Evolutionary conservation across 192 early-diverging fungal genomes (phyloP).

Genomic region (Linnemannia schmuckeri): DNA sequence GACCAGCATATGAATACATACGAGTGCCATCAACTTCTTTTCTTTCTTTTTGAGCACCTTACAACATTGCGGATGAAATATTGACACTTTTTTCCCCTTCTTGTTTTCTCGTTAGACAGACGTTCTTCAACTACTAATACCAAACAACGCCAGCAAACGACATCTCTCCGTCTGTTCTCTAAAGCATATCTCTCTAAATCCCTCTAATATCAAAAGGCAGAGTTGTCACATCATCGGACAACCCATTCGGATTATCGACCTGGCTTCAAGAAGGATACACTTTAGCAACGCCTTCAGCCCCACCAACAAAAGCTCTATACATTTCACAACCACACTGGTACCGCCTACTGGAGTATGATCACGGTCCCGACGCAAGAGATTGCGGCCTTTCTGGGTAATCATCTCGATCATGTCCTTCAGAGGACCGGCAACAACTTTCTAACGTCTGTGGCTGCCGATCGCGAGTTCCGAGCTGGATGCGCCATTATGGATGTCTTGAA

Average conservation of each 20-base stretch:
- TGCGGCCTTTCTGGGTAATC: slow-evolving; percentile 50
- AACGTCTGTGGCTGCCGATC: slow-evolving; percentile 46
- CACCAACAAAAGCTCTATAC: not conserved
- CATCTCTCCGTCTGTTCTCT: not conserved
- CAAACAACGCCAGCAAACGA: not conserved
- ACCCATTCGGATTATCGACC: slow-evolving; percentile 7
- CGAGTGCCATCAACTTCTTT: not conserved
- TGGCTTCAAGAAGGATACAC: slow-evolving; percentile 19
- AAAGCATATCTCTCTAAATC: not conserved
- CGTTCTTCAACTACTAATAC: not conserved
- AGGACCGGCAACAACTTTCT: slow-evolving; percentile 46
- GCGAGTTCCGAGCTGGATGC: slow-evolving; percentile 52
- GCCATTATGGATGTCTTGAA: slow-evolving; percentile 55
- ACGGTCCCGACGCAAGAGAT: slow-evolving; percentile 58
- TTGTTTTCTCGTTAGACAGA: not conserved
- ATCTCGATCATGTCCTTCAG: slow-evolving; percentile 53
- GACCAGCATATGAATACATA: not conserved
- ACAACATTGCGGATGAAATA: not conserved
- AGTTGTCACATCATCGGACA: not conserved
- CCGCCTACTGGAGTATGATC: slow-evolving; percentile 40
- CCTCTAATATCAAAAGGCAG: not conserved
- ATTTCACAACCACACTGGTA: slow-evolving; percentile 1
- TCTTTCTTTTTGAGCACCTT: not conserved
- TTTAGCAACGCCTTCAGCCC: not conserved
- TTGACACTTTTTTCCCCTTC: not conserved